Percentiles rank a stretch among this genome's conserved stretches.
These are phyloP conservation scores for Paecilomyces sp. DNA, from an alignment of 2,329 filamentous ascomycete genomes.

Conservation along the genomic window DNA sequence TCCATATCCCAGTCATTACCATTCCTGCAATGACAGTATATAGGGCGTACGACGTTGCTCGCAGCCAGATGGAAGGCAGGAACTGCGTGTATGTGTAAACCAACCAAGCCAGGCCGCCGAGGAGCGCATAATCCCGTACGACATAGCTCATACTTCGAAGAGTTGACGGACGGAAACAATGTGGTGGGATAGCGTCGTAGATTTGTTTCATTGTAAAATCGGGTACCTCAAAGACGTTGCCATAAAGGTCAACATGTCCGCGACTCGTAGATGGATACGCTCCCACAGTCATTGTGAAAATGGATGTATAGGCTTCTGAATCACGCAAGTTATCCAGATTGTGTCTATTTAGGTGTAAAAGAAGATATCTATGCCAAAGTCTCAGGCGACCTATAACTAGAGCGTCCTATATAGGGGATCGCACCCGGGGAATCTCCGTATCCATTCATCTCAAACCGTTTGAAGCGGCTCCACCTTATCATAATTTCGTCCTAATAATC, in stretches of 20 bases:
- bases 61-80: neutral
- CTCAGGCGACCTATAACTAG: neutral
- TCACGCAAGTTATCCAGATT: neutral
- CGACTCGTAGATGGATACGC: neutral
- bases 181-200: neutral
- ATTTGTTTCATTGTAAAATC: neutral
- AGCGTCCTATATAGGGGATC: neutral
- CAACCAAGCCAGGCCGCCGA: neutral
- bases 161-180: neutral
- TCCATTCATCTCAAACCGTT: neutral
- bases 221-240: neutral
- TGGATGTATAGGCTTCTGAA: neutral
- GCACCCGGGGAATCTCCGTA: neutral
- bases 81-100: neutral
- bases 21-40: slow-evolving; percentile 59
- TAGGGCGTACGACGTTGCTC: neutral
- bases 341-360: neutral
- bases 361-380: neutral
- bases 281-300: neutral
- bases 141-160: slow-evolving; percentile 1
- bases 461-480: neutral
- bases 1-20: slow-evolving; percentile 60
- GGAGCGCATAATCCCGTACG: slow-evolving; percentile 1
- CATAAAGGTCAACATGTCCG: neutral
- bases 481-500: neutral